Percentiles rank a stretch among this genome's conserved stretches.
Conservation (phyloP, 352 stramenopile species). For the Pythium oligandrum region DNA sequence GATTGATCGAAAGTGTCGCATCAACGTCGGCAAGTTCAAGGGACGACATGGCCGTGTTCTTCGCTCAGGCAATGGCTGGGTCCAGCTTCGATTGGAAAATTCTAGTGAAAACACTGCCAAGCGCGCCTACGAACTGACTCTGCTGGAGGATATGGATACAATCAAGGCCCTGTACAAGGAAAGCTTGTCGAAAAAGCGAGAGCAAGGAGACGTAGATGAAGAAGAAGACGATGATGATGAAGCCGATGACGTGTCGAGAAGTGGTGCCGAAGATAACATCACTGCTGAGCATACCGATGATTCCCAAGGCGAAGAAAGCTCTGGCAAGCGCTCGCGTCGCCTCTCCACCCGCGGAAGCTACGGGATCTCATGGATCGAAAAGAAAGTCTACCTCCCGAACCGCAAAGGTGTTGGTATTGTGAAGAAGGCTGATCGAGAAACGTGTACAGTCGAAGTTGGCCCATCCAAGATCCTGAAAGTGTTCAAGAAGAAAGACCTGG, state of each 20-base stretch:
- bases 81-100: constrained; percentile 78
- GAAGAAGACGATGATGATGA: constrained; percentile 45
- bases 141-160: constrained; percentile 78
- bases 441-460: constrained; percentile 77
- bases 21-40: constrained; percentile 89
- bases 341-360: constrained; percentile 78
- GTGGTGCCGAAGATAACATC: constrained; percentile 51
- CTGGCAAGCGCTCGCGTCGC: constrained; percentile 58
- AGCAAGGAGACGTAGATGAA: constrained; percentile 25
- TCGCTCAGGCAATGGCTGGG: constrained; percentile 85
- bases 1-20: constrained; percentile 81
- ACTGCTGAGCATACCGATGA: constrained; percentile 61
- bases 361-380: constrained; percentile 83
- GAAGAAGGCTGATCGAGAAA: constrained; percentile 81
- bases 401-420: constrained; percentile 75
- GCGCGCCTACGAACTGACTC: constrained; percentile 80
- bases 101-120: constrained; percentile 85
- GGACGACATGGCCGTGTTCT: constrained; percentile 66
- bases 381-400: constrained; percentile 75
- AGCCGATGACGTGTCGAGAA: constrained; percentile 50
- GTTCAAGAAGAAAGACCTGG: constrained; percentile 87
- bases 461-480: constrained; percentile 68
- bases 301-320: constrained; percentile 73
- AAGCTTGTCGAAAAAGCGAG: constrained; percentile 49
- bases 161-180: constrained; percentile 77